Base-by-base conservation (phyloP, 78 protist species). In the Polysphondylium violaceum region DNA sequence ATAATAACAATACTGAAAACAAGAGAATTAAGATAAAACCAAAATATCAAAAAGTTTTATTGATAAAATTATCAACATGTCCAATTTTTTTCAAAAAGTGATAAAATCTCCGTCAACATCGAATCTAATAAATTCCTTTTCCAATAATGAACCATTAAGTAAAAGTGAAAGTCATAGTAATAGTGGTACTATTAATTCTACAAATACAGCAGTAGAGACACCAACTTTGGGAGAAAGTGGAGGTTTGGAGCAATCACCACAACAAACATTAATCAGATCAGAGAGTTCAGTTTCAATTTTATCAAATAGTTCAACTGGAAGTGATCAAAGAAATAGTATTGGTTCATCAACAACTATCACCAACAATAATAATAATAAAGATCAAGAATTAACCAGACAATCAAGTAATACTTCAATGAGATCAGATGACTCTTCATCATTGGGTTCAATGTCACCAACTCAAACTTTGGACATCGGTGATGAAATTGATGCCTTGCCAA, bases 81-180 rank as follows among this genome's bases (percentile, higher is more conserved):
- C 77, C 47, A 2, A 44, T 21, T 77, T 77, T 50, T 63, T 77
- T 3, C 88, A 77, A 77, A 77, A 77, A 47, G 88, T 77, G 2
- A 43, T 77, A 56, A 77, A 77, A 51, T 77, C 88, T 43, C 88
- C 88, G 19, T 77, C 88, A 16, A 77, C 88, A 23, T 35, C 21
- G 36, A 77, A 77, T 64, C 40, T 77, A 44, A 64, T 77, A 64
- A 31, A 35, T 23, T 38, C 43, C 21, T 23, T 55, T n/a, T 2
- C 6, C 17, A 61, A 19, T 33, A 61, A 61, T 33, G 19, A 29
- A 5, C 12, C 12, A 3, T 29, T 12, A 14, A 6, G 3, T 27
- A 35, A 43, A 31, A 47, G 64, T 75, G 38, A 21, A 16, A 59
- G 59, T 40, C 27, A 56, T 36, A 56, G 31, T 23, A 25, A 11